Percentiles rank a stretch among this genome's conserved stretches.
These are phyloP conservation scores for Diphasiastrum complanatum DNA, from an alignment of 83 land plant species.

Conservation along the genomic window DNA sequence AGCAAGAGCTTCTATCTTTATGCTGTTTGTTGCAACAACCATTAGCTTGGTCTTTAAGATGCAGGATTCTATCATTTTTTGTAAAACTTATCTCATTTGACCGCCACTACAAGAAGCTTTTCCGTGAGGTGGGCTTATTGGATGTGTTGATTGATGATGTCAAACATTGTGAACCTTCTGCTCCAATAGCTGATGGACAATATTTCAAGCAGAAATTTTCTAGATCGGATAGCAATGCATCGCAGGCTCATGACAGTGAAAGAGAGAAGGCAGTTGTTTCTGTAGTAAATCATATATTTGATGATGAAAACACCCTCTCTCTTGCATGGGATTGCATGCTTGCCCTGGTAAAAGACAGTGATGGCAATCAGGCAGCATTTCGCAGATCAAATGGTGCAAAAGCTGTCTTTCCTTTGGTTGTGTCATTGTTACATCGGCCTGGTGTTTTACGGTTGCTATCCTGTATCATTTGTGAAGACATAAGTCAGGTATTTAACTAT, in stretches of 20 bases:
- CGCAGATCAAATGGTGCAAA: constrained; percentile 63
- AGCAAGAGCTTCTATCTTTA: constrained; percentile 91
- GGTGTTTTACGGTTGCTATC: constrained; percentile 69
- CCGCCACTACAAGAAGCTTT: constrained; percentile 85
- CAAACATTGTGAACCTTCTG: constrained; percentile 53
- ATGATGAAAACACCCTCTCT: constrained; percentile 46
- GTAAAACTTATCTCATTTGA: constrained; percentile 94
- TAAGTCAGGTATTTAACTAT: constrained; percentile 49
- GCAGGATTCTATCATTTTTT: constrained; percentile 78
- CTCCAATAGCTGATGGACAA: constrained; percentile 40
- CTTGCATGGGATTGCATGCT: constrained; percentile 87
- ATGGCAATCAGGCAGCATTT: constrained; percentile 71
- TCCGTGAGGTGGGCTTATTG: constrained; percentile 94
- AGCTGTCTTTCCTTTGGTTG: constrained; percentile 64
- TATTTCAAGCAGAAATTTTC: no score
- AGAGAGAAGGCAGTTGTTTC: no score
- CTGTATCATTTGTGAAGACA: constrained; percentile 81
- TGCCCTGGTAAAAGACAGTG: constrained; percentile 65
- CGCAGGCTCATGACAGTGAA: no score
- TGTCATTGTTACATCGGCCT: constrained; percentile 53
- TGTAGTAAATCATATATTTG: constrained; percentile 59
- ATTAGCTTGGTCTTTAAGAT: constrained; percentile 50
- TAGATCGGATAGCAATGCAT: no score
- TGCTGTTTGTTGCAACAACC: constrained; percentile 93
- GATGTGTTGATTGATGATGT: constrained; percentile 88